Percentiles rank a stretch among this genome's conserved stretches.
Evolutionary conservation across 345 rosid genomes (phyloP).

Genomic region (Arabis hirsuta): DNA sequence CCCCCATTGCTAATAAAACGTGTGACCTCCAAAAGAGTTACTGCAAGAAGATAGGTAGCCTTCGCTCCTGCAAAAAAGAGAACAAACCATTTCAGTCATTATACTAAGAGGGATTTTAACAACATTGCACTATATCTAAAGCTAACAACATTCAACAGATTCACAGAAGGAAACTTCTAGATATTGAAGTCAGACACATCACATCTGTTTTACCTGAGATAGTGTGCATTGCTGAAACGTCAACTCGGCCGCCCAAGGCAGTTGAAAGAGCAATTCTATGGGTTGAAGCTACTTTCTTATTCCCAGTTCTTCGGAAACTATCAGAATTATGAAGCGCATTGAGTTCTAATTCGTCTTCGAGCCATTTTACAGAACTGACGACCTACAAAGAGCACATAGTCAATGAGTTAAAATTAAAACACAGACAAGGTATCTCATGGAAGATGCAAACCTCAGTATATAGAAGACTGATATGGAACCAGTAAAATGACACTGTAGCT

Average conservation of each 20-base stretch:
- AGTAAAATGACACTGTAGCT: not conserved
- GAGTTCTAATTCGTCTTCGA: conserved; percentile 91
- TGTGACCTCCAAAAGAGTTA: conserved; percentile 79
- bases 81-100: conserved; percentile 61
- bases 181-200: not conserved
- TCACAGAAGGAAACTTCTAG: conserved; percentile 1
- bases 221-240: conserved; percentile 72
- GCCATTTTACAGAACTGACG: conserved; percentile 95
- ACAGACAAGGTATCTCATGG: not conserved
- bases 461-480: not conserved
- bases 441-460: conserved; percentile 15
- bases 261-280: conserved; percentile 83
- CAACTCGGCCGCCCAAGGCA: conserved; percentile 87
- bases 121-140: conserved; percentile 74
- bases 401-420: conserved; percentile 5
- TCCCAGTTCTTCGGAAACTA: conserved; percentile 74
- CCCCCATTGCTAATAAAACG: conserved; percentile 96
- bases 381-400: conserved; percentile 54
- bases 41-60: conserved; percentile 94
- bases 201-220: conserved; percentile 60
- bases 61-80: conserved; percentile 65
- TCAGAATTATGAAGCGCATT: conserved; percentile 85
- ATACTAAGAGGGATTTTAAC: conserved; percentile 68
- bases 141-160: conserved; percentile 21
- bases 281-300: conserved; percentile 77